phyloP scores from a whole-genome alignment of 192 early-diverging fungal genomes.

The Coemansia sp. region DNA sequence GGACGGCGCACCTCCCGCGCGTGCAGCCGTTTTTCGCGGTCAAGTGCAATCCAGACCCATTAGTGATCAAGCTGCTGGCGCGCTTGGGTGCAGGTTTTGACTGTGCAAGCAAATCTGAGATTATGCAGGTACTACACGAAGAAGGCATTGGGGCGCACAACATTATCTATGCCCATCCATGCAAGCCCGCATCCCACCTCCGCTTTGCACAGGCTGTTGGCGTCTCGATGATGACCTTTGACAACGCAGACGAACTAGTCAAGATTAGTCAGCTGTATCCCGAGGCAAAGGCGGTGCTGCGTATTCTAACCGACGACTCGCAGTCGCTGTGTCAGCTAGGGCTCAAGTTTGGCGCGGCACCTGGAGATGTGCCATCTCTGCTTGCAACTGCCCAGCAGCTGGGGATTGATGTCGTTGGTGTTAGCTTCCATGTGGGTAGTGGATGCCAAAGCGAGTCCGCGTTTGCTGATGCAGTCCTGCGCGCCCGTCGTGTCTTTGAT shows the following conservation, averaged over 20 bases:
- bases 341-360: conserved; percentile 93
- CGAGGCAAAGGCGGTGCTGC: conserved; percentile 83
- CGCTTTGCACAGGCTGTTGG: conserved; percentile 74
- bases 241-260: conserved; percentile 95
- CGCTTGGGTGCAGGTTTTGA: conserved; percentile 90
- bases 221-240: conserved; percentile 96
- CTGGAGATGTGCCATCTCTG: conserved; percentile 64
- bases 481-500: conserved; percentile 88
- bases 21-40: conserved; percentile 97
- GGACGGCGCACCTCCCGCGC: conserved; percentile 79
- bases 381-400: conserved; percentile 75
- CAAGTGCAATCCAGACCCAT: conserved; percentile 94
- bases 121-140: conserved; percentile 70
- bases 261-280: conserved; percentile 86
- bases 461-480: conserved; percentile 84
- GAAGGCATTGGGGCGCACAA: conserved; percentile 61
- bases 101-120: conserved; percentile 95
- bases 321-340: conserved; percentile 88
- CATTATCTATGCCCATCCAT: conserved; percentile 99
- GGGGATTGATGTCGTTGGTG: conserved; percentile 85
- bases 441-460: conserved; percentile 88
- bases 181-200: conserved; percentile 95
- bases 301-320: conserved; percentile 94
- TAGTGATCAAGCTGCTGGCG: conserved; percentile 78
- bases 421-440: conserved; percentile 95